Percentiles rank a stretch among this genome's conserved stretches.
Evolutionary conservation across 306 rosid genomes (phyloP).

Genomic region (Rosa chinensis): DNA sequence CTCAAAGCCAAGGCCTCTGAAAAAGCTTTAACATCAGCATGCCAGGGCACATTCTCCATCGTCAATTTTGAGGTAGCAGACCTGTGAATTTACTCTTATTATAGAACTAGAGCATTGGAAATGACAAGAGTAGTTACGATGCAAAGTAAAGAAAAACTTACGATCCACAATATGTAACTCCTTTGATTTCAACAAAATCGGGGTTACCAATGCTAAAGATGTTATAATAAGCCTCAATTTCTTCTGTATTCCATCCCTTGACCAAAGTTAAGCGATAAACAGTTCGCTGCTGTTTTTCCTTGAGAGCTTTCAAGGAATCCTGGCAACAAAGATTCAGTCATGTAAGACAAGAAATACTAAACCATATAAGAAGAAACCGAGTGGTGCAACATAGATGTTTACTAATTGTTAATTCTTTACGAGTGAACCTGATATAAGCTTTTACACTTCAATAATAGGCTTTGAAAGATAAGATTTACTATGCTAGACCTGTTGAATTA

Average conservation of each 20-base stretch:
- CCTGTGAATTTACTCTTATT: slow-evolving; percentile 44
- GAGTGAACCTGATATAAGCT: background rate
- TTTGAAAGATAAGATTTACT: background rate
- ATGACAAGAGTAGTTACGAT: slow-evolving; percentile 7
- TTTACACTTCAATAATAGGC: background rate
- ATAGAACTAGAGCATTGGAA: slow-evolving; percentile 19
- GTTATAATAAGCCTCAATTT: slow-evolving; percentile 78
- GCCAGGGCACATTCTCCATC: slow-evolving; percentile 99
- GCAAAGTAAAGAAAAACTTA: slow-evolving; percentile 40
- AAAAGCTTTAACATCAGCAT: slow-evolving; percentile 86
- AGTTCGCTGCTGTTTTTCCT: slow-evolving; percentile 90
- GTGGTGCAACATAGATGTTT: background rate
- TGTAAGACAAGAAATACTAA: slow-evolving; percentile 15
- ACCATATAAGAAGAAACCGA: slow-evolving; percentile 11
- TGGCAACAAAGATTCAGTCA: slow-evolving; percentile 32
- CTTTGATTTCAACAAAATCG: slow-evolving; percentile 95
- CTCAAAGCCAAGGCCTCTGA: slow-evolving; percentile 77
- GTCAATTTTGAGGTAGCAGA: slow-evolving; percentile 90
- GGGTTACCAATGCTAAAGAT: slow-evolving; percentile 83
- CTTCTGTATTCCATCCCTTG: slow-evolving; percentile 96
- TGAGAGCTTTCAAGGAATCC: slow-evolving; percentile 85
- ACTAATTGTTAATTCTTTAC: background rate
- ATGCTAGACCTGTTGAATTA: background rate
- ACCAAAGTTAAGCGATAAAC: slow-evolving; percentile 95
- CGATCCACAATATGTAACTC: slow-evolving; percentile 98